Base-by-base conservation (phyloP, 495 filamentous ascomycete species). In the Echria macrotheca region DNA sequence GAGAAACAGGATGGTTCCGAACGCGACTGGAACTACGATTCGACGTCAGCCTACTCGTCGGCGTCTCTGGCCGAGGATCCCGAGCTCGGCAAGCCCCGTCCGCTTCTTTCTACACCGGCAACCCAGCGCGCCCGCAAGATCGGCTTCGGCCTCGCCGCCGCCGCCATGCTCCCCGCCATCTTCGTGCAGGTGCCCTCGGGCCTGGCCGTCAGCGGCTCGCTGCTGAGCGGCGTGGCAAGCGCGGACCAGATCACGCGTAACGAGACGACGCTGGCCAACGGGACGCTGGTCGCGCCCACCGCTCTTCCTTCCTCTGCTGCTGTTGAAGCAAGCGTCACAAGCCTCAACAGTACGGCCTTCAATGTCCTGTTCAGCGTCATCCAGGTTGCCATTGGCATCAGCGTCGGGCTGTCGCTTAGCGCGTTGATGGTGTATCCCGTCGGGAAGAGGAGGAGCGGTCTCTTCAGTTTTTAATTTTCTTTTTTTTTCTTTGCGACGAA, bases 121-220 rank as follows among this genome's bases (percentile, higher is more conserved):
- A 38, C 18, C 8, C 43, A 44, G 12, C 53, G 52, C 35, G 56
- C 54, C 1, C 50, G 64, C 35, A 32, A 49, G 22, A 64, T 79
- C 15, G 77, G 77, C 18, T 80, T 93, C 60, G 89, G 88, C 1
- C 75, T 96, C 11, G 90, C 91, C 0, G 91, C 90, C 1, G 87
- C 88, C 1, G 86, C 87, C 5, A 85, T 98, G 69, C 69, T 97
- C 0, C 91, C 91, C 1, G 91, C 87, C 4, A 95, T 98, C 52
- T 95, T 95, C 57, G 91, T 98, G 4, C 87, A 93, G 44, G 93
- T 98, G 4, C 91, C 91, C 2, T 89, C 84, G 11, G 91, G 91
- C 3, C 74, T 98, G 10, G 88, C 93, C 1, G 89, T 89, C 4
- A 81, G 80, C 24, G 91, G 91, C 1, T 87, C 83, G 8, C 68